Evolutionary conservation across 73 alveolate species (phyloP).

Genomic region (Durusdinium trenchii): DNA sequence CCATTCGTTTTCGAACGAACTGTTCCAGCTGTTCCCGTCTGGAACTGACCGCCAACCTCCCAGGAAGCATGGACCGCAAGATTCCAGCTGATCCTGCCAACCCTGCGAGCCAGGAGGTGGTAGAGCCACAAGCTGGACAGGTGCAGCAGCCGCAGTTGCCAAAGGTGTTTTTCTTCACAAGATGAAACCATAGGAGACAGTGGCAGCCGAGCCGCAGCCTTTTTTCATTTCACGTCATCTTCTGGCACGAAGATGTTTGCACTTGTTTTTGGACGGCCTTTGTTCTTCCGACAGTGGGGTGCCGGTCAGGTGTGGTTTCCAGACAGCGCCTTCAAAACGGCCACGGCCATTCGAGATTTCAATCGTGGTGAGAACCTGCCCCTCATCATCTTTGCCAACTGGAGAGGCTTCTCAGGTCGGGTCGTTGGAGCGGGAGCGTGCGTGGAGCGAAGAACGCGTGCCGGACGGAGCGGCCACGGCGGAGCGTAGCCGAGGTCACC

Average conservation of each 20-base stretch:
- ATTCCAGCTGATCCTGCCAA: constrained; percentile 95
- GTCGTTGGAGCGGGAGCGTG: too few species aligned
- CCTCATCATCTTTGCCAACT: constrained; percentile 88
- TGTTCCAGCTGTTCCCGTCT: neutral
- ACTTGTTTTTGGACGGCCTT: neutral
- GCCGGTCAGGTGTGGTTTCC: constrained; percentile 88
- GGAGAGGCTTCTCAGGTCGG: constrained; percentile 94
- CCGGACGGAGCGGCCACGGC: too few species aligned
- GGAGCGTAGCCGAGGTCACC: too few species aligned
- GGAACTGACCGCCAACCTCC: too few species aligned
- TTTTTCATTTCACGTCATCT: neutral
- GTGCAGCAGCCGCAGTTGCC: neutral
- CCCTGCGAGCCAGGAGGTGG: constrained; percentile 91
- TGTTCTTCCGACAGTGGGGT: neutral
- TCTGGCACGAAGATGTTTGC: neutral
- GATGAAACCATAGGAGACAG: neutral
- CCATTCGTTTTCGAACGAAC: neutral
- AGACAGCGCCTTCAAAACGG: constrained; percentile 95
- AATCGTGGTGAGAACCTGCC: constrained; percentile 95
- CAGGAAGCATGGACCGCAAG: constrained; percentile 90
- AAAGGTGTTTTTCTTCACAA: neutral
- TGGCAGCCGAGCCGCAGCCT: neutral
- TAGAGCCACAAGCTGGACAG: constrained; percentile 94
- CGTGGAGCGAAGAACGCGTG: too few species aligned
- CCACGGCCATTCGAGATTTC: constrained; percentile 94